Percentiles rank a stretch among this genome's conserved stretches.
These are phyloP conservation scores for Malbranchea zuffiana DNA, from an alignment of 2,329 filamentous ascomycete genomes.

Conservation along the genomic window DNA sequence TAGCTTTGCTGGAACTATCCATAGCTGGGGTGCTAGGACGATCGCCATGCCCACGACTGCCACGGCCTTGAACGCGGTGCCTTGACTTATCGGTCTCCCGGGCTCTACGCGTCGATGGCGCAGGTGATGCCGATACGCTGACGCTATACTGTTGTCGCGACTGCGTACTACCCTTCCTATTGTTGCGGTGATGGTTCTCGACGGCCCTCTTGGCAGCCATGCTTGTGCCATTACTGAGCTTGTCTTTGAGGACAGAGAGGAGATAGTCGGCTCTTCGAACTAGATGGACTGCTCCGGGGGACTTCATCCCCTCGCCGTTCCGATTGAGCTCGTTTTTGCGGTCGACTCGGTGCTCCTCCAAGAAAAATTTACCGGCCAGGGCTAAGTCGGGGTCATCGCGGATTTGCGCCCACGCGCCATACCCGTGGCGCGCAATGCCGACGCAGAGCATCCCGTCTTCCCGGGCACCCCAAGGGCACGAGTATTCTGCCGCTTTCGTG, in stretches of 20 bases:
- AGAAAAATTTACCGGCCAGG: slow-evolving; percentile 81
- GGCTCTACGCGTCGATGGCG: slow-evolving; percentile 33
- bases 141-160: slow-evolving; percentile 25
- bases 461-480: slow-evolving; percentile 78
- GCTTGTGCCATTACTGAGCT: slow-evolving; percentile 54
- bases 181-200: slow-evolving; percentile 90
- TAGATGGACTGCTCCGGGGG: slow-evolving; percentile 92
- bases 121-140: slow-evolving; percentile 38
- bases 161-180: slow-evolving; percentile 54
- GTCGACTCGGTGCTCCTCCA: slow-evolving; percentile 96
- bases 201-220: slow-evolving; percentile 64
- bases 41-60: slow-evolving; percentile 33
- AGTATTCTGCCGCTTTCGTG: slow-evolving; percentile 83
- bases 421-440: slow-evolving; percentile 85
- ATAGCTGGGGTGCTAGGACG: slow-evolving; percentile 33
- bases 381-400: slow-evolving; percentile 81
- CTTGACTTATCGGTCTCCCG: slow-evolving; percentile 34
- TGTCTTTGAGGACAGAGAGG: slow-evolving; percentile 84
- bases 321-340: slow-evolving; percentile 77
- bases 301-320: slow-evolving; percentile 51
- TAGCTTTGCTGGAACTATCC: slow-evolving; percentile 12
- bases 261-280: slow-evolving; percentile 92
- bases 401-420: slow-evolving; percentile 90
- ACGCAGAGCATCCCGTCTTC: slow-evolving; percentile 97
- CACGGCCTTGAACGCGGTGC: slow-evolving; percentile 32